Percentiles rank a stretch among this genome's conserved stretches.
Conservation (phyloP, 169 alveolate genomes). For the Toxoplasma gondii region DNA sequence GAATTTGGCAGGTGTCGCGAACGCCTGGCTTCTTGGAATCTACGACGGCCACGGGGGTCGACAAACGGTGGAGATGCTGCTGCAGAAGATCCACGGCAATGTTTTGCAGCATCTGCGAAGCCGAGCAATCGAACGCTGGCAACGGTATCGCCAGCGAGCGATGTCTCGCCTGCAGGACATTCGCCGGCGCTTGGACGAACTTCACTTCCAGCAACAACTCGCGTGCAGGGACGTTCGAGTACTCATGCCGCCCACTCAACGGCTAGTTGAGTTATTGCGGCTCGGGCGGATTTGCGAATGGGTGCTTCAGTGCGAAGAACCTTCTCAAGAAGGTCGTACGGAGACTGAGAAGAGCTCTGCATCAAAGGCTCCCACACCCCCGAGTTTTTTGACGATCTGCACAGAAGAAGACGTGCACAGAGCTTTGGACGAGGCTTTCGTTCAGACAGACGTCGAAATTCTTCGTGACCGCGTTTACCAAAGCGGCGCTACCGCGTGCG, state of each 20-base stretch:
- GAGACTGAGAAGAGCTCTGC: background rate
- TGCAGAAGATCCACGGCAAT: conserved; percentile 26
- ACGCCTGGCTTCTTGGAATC: conserved; percentile 37
- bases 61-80: conserved; percentile 19
- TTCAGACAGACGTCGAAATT: conserved; percentile 24
- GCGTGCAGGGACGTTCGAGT: background rate
- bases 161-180: background rate
- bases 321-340: background rate
- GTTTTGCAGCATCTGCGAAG: background rate
- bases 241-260: background rate
- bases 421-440: conserved; percentile 28
- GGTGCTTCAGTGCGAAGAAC: background rate
- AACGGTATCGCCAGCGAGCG: background rate
- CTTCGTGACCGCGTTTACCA: background rate
- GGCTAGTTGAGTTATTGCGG: background rate
- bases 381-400: conserved; percentile 5
- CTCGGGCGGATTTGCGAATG: background rate
- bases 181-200: background rate
- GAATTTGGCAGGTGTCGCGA: conserved; percentile 17
- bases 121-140: conserved; percentile 13
- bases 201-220: background rate
- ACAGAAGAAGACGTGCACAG: conserved; percentile 3
- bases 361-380: background rate
- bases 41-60: conserved; percentile 69
- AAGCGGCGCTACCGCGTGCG: conserved; percentile 66